Base-by-base conservation (phyloP, 73 alveolate genomes). In the Chromera velia region DNA sequence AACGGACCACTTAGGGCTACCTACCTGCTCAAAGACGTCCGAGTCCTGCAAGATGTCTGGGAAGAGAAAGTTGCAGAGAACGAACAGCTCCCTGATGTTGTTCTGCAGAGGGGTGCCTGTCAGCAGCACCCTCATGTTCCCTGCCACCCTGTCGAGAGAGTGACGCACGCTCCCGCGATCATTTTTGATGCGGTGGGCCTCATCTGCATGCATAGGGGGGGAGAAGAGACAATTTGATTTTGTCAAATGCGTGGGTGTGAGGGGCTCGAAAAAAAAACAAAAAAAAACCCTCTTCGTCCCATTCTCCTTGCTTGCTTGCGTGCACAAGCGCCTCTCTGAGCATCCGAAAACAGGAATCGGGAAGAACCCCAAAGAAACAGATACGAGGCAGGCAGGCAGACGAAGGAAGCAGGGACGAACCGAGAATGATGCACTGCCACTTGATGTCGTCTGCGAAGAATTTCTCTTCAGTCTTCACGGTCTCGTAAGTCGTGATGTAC, bases 141-240 rank as follows among this genome's bases (percentile, higher is more conserved):
- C n/a, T 18, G 63, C 65, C 34, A 64, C 62, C 28, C 29, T 31
- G 32, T 75, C 82, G 65, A 75, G 40, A 17, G 48, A 70, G 73
- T 75, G 73, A 22, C 82, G 73, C 19, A 75, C 33, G 72, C 82
- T 76, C 28, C 96, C 87, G 65, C 89, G 93, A 76, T 93, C 98
- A 81, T 94, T 96, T 88, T 96, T 96, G 45, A 96, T 94, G 74
- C 96, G 96, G 82, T 96, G 99, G 33, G 99, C 99, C 85, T 96
- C 98, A 76, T 91, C 98, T 18, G 91, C 89, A 28, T 91, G 92
- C 55, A 40, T 13, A 40, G n/a, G n/a, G n/a, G n/a, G n/a, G n/a
- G n/a, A n/a, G n/a, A n/a, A n/a, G n/a, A n/a, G n/a, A n/a, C n/a
- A n/a, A n/a, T n/a, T n/a, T n/a, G n/a, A n/a, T n/a, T n/a, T n/a